Conservation (phyloP, 306 rosid species). For the Medicago ruthenica region DNA sequence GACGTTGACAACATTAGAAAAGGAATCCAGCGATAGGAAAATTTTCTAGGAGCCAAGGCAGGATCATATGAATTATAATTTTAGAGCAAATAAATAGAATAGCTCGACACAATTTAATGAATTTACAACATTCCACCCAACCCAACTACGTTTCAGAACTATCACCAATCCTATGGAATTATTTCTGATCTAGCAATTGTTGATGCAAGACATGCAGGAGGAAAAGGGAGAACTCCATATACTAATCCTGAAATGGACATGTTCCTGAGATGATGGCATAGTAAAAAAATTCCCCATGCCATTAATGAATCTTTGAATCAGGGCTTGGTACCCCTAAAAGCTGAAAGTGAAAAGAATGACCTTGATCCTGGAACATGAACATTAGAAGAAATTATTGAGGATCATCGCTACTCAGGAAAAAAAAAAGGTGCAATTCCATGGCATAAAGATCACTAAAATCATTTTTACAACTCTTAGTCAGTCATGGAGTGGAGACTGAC, state of each 20-base stretch:
- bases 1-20: slow-evolving; percentile 35
- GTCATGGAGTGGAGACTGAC: slow-evolving; percentile 55
- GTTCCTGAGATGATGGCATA: slow-evolving; percentile 39
- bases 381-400: slow-evolving; percentile 34
- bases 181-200: slow-evolving; percentile 33
- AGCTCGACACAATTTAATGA: slow-evolving; percentile 42
- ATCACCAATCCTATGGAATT: slow-evolving; percentile 25
- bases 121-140: slow-evolving; percentile 46
- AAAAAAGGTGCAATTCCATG: slow-evolving; percentile 23
- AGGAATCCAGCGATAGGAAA: slow-evolving; percentile 39
- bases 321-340: slow-evolving; percentile 86
- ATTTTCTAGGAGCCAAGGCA: slow-evolving; percentile 4
- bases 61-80: slow-evolving; percentile 35
- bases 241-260: slow-evolving; percentile 34
- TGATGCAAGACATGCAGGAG: slow-evolving; percentile 41
- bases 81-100: slow-evolving; percentile 28
- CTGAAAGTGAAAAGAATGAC: slow-evolving; percentile 99
- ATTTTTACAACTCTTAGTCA: slow-evolving; percentile 19
- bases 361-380: slow-evolving; percentile 75
- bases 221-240: slow-evolving; percentile 22
- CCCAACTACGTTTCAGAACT: slow-evolving; percentile 32
- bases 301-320: slow-evolving; percentile 54
- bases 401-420: slow-evolving; percentile 22
- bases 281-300: slow-evolving; percentile 30
- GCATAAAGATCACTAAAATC: slow-evolving; percentile 23